Base-by-base conservation (phyloP, 1,284 basidiomycete species). In the Neolentinus lepideus region DNA sequence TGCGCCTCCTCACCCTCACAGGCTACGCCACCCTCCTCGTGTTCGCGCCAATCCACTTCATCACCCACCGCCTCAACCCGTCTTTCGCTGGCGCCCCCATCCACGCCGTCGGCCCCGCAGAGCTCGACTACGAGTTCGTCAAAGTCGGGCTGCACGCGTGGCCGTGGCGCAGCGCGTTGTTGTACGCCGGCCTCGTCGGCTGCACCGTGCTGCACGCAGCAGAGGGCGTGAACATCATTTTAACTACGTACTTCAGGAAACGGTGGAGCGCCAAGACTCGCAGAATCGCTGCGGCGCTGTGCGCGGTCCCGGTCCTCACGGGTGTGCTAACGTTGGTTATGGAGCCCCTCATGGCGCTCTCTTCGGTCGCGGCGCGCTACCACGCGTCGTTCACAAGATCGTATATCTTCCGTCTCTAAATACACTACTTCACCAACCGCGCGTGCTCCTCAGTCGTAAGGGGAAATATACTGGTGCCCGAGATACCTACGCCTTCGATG, bases 51-150 rank as follows among this genome's bases (percentile, higher is more conserved):
- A 69, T 85, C 14, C 89, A 90, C 64, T 76, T 80, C 66, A 63
- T 80, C 54, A 79, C 76, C 0, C 85, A 90, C 62, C 80, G 87
- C 12, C 55, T 78, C 43, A 64, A 71, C 51, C 85, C 86, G 1
- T 69, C 74, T 1, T 66, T 70, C 35, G 60, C 73, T 0, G 57
- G 63, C 10, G 57, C 73, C 0, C 80, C 84, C 12, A 80, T 88
- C 57, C 67, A 72, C 50, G 67, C 75, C 4, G 71, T 90, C n/a
- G 80, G 84, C 25, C 86, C 88, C 0, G 70, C 80, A 0, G 86
- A 91, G 61, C 75, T 90, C 38, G 84, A 90, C 68, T 89, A 78
- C 63, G 84, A 89, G 58, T 89, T 83, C 64, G 85, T 90, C 54
- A 88, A 90, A 66, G 73, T 76, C 3, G 84, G 79, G 0, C 66